Evolutionary conservation across 2,329 filamentous ascomycete species (phyloP), one percentile per base, ranked within the genome.

Genomic region (Cryphonectria radicalis): DNA sequence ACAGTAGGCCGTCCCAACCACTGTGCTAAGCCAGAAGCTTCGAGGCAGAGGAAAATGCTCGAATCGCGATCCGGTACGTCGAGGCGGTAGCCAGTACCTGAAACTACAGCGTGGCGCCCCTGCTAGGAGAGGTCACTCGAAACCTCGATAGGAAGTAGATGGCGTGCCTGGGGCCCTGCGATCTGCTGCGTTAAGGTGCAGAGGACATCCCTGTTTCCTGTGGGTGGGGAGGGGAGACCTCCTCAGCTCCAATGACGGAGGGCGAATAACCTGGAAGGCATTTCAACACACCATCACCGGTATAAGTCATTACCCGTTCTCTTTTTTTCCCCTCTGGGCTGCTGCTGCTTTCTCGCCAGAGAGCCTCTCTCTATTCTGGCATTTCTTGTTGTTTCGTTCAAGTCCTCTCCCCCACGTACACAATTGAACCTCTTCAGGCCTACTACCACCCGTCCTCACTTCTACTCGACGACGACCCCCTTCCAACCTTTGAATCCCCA

Each of bases 241-340:
- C 57, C 50, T 28, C 63, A 67, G 63, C 68, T 69, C 69, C 69
- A 71, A 73, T 73, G 69, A 65, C 63, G 63, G 69, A 66, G 72
- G 69, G 71, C 69, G 72, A 71, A 63, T 59, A 32, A 63, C 59
- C 67, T 69, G 43, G 67, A 63, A 35, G 59, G 63, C 66, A 72
- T 72, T 72, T 70, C 53, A 32, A 32, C 32, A 63, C 67, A 53
- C 28, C 50, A 57, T 35, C 28, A 40, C 59, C 53, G 65, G 62
- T 69, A 69, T 67, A 71, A 50, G 43, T 53, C 63, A 53, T 35
- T 22, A 50, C 14, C 40, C 62, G 32, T 11, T n/a, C 46, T 50
- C 19, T 50, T 19, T 19, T n/a, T 11, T 43, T n/a, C 7, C 19
- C 10, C 19, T 14, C 13, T 25, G 60, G 19, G 35, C 62, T 69